Percentiles rank a stretch among this genome's conserved stretches.
These are phyloP conservation scores for Aaosphaeria pasadenensis DNA, from an alignment of 2,329 filamentous ascomycete genomes.

Conservation along the genomic window DNA sequence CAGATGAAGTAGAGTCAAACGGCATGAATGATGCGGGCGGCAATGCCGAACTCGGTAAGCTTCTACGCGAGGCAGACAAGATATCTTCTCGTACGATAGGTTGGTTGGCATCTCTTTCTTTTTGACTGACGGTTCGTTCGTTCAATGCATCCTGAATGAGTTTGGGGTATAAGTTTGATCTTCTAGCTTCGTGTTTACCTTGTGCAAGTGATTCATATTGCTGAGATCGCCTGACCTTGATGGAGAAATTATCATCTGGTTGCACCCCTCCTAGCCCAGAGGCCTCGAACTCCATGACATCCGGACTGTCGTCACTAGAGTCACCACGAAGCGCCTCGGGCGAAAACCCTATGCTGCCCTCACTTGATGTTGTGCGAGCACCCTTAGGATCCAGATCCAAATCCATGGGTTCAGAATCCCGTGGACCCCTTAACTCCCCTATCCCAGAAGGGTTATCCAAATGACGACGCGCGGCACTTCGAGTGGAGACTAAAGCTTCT, in stretches of 20 bases:
- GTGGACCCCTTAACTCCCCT: conserved; percentile 21
- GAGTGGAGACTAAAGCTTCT: background rate
- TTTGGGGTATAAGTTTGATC: conserved; percentile 18
- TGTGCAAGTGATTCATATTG: conserved; percentile 4
- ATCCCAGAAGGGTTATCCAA: conserved; percentile 2
- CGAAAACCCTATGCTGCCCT: conserved; percentile 37
- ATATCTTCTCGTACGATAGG: conserved; percentile 61
- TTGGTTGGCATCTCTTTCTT: conserved; percentile 6
- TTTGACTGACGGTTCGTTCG: conserved; percentile 6
- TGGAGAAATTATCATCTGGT: conserved; percentile 54
- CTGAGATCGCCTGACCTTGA: conserved; percentile 47
- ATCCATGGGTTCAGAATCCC: conserved; percentile 19
- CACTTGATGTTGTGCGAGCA: conserved; percentile 23
- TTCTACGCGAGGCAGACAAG: conserved; percentile 64
- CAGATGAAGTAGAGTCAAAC: conserved; percentile 34
- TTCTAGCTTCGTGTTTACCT: background rate
- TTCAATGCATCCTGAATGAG: conserved; percentile 36
- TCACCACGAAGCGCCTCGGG: conserved; percentile 23
- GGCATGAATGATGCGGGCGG: conserved; percentile 45
- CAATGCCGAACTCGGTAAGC: conserved; percentile 49
- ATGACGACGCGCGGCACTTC: too few relatives aligned
- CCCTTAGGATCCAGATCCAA: conserved; percentile 22
- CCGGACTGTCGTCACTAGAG: conserved; percentile 19
- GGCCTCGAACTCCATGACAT: conserved; percentile 41
- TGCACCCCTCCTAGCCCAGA: conserved; percentile 60